A percentile compares a stretch with the other conserved stretches of the same genome.
Evolutionary conservation across 2,329 filamentous ascomycete species (phyloP).

Genomic region (Teratosphaeria destructans): DNA sequence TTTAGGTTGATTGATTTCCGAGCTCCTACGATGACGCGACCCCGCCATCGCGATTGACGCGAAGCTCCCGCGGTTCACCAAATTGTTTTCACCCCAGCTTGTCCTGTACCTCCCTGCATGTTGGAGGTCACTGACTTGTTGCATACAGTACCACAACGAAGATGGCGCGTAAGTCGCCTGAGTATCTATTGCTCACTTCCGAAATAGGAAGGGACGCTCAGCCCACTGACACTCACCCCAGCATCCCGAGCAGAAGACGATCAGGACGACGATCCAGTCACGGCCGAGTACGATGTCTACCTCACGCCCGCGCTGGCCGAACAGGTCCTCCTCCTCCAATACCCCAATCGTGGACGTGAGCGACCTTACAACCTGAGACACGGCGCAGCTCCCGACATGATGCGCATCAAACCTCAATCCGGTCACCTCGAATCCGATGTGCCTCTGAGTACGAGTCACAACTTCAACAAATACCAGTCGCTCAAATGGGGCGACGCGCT

Average conservation of each 20-base stretch:
- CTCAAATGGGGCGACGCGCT: slow-evolving; percentile 73
- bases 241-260: slow-evolving; percentile 14
- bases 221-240: neutral
- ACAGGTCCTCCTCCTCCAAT: slow-evolving; percentile 67
- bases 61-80: neutral
- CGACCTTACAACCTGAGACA: slow-evolving; percentile 51
- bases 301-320: slow-evolving; percentile 61
- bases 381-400: slow-evolving; percentile 51
- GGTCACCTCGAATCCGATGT: slow-evolving; percentile 89
- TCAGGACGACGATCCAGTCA: slow-evolving; percentile 37
- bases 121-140: neutral
- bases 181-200: neutral
- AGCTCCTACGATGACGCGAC: neutral
- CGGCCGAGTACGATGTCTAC: slow-evolving; percentile 65
- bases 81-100: neutral
- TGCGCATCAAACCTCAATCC: slow-evolving; percentile 68
- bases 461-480: slow-evolving; percentile 79
- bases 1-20: neutral
- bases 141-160: neutral
- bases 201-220: neutral
- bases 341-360: slow-evolving; percentile 63
- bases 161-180: slow-evolving; percentile 2
- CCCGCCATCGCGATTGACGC: neutral
- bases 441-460: slow-evolving; percentile 59
- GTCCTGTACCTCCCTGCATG: neutral